Evolutionary conservation across 352 stramenopile genomes (phyloP).

Genomic region (Aphanomyces euteiches): DNA sequence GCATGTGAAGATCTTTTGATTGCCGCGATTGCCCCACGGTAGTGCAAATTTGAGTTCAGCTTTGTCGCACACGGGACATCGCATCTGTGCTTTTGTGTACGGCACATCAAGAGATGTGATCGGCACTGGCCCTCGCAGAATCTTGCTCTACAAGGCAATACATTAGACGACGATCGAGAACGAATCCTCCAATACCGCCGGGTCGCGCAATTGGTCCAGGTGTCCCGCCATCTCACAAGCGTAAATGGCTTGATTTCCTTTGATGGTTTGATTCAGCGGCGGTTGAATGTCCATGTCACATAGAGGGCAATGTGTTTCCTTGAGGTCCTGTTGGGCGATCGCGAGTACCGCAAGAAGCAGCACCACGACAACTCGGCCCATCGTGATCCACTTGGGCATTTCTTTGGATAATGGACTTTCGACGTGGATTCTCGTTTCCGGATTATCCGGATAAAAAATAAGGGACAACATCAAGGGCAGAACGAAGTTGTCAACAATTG

Average conservation of each 20-base stretch:
- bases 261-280: constrained; percentile 58
- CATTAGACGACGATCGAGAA: neutral
- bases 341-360: neutral
- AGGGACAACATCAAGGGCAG: no score
- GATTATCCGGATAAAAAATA: no score
- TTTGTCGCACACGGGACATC: constrained; percentile 64
- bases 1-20: constrained; percentile 75
- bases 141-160: constrained; percentile 24
- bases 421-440: no score
- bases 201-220: constrained; percentile 72
- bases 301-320: constrained; percentile 34
- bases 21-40: constrained; percentile 65
- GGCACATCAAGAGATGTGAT: constrained; percentile 43
- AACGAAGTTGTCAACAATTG: no score
- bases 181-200: constrained; percentile 47
- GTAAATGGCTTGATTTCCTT: constrained; percentile 71
- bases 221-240: constrained; percentile 80
- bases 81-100: constrained; percentile 59
- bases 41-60: constrained; percentile 64
- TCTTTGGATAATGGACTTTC: no score
- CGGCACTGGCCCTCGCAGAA: constrained; percentile 21
- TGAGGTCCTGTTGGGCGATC: constrained; percentile 21
- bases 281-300: constrained; percentile 57
- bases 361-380: neutral
- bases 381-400: no score